Percentiles rank a stretch among this genome's conserved stretches.
These are phyloP conservation scores for Saitozyma podzolica DNA, from an alignment of 768 basidiomycete species.

Conservation along the genomic window DNA sequence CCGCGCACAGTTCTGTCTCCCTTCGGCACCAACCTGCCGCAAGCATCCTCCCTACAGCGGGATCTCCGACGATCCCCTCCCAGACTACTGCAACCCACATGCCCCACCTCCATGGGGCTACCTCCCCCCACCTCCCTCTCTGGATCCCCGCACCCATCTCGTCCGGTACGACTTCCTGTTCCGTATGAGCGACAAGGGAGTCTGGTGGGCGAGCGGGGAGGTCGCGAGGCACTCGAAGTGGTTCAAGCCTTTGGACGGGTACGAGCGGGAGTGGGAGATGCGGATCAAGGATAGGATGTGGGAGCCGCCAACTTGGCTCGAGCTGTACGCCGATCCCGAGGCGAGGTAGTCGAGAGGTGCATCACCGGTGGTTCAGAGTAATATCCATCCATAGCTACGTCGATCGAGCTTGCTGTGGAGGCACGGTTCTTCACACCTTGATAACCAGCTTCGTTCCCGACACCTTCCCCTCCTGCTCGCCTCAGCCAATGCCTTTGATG, in stretches of 20 bases:
- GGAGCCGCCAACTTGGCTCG: slow-evolving; percentile 24
- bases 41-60: background rate
- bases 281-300: slow-evolving; percentile 21
- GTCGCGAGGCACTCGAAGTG: slow-evolving; percentile 25
- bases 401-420: too few species aligned
- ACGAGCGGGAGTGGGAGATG: slow-evolving; percentile 23
- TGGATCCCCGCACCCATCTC: slow-evolving; percentile 20
- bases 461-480: slow-evolving; percentile 23
- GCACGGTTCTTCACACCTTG: slow-evolving; percentile 10
- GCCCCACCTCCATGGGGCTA: slow-evolving; percentile 23
- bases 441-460: slow-evolving; percentile 31
- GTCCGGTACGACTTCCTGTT: slow-evolving; percentile 24
- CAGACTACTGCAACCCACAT: slow-evolving; percentile 19
- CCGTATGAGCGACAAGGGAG: slow-evolving; percentile 14
- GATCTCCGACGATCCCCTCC: background rate
- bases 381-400: too few species aligned
- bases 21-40: slow-evolving; percentile 19
- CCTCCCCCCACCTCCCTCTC: slow-evolving; percentile 14
- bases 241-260: slow-evolving; percentile 24
- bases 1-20: slow-evolving; percentile 13
- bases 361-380: too few species aligned
- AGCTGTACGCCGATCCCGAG: slow-evolving; percentile 10
- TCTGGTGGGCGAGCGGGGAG: slow-evolving; percentile 23
- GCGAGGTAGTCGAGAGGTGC: too few species aligned
- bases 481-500: background rate